Conservation (phyloP, 2,329 filamentous ascomycete genomes). For the Pseudogymnoascus sp. region DNA sequence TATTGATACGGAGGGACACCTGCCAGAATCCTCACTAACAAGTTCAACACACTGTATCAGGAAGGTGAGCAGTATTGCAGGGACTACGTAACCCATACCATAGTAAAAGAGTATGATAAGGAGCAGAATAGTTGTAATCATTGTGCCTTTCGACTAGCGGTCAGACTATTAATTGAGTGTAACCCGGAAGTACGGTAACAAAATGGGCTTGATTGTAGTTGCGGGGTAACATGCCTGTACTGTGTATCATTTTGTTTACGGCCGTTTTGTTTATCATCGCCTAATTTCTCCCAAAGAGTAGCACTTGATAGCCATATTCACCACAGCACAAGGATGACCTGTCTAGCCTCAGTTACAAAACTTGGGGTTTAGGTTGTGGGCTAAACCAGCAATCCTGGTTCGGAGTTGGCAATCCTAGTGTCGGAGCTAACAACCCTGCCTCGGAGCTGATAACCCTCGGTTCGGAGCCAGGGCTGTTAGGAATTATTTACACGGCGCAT, state of each 20-base stretch:
- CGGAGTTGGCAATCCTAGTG: background rate
- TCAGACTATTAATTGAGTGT: too few relatives aligned
- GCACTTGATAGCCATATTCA: background rate
- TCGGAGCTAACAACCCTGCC: background rate
- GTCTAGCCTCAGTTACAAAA: background rate
- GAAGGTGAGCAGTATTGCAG: background rate
- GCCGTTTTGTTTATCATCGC: too few relatives aligned
- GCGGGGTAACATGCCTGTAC: too few relatives aligned
- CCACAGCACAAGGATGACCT: background rate
- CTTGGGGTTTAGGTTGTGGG: background rate
- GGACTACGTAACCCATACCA: background rate
- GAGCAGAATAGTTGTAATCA: background rate
- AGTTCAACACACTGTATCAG: background rate
- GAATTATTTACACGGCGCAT: too few relatives aligned
- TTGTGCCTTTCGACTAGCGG: too few relatives aligned
- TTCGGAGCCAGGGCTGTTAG: too few relatives aligned
- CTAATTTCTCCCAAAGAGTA: background rate
- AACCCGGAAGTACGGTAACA: too few relatives aligned
- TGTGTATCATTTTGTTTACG: too few relatives aligned
- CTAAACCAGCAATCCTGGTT: background rate
- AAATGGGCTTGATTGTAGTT: too few relatives aligned
- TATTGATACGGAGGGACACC: background rate
- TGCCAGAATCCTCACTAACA: background rate
- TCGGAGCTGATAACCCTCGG: background rate
- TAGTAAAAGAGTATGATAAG: background rate